phyloP scores from a whole-genome alignment of 108 stramenopile genomes.

The Cylindrotheca fusiformis region DNA sequence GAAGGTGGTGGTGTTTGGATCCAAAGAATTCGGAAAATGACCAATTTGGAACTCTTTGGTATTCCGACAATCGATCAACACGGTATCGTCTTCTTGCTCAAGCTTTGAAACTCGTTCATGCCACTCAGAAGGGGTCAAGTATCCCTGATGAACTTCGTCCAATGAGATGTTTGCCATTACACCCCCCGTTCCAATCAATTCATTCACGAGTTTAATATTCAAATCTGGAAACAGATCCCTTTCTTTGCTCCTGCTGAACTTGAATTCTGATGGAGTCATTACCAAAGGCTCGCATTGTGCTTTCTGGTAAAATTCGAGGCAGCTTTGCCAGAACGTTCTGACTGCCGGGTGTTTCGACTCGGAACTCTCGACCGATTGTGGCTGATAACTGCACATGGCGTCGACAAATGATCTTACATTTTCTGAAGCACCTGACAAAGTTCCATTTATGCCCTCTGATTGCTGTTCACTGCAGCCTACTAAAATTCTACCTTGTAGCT shows the following conservation, averaged over 20 bases:
- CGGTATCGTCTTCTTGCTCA: conserved; percentile 38
- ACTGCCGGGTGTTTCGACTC: conserved; percentile 6
- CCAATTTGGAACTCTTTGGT: conserved; percentile 83
- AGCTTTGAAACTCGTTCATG: conserved; percentile 53
- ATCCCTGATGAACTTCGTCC: conserved; percentile 66
- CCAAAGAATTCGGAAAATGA: conserved; percentile 43
- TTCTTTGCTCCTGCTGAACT: conserved; percentile 41
- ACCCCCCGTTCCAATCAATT: conserved; percentile 80
- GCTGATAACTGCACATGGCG: conserved; percentile 36
- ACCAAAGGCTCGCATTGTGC: conserved; percentile 34
- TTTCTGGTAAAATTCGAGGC: conserved; percentile 38
- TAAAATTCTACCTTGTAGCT: conserved; percentile 66
- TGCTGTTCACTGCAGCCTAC: conserved; percentile 57
- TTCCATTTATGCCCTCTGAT: conserved; percentile 85
- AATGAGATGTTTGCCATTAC: conserved; percentile 51
- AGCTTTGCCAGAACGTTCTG: conserved; percentile 42
- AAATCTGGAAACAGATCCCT: conserved; percentile 66
- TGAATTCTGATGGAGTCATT: conserved; percentile 61
- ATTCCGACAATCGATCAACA: conserved; percentile 80
- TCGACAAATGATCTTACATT: conserved; percentile 42
- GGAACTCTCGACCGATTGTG: background rate
- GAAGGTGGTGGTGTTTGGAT: conserved; percentile 53
- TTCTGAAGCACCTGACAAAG: conserved; percentile 54
- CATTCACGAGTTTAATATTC: conserved; percentile 78
- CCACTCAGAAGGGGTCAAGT: conserved; percentile 76